Base-by-base conservation (phyloP, 2,329 filamentous ascomycete species). In the Trichoderma gracile region DNA sequence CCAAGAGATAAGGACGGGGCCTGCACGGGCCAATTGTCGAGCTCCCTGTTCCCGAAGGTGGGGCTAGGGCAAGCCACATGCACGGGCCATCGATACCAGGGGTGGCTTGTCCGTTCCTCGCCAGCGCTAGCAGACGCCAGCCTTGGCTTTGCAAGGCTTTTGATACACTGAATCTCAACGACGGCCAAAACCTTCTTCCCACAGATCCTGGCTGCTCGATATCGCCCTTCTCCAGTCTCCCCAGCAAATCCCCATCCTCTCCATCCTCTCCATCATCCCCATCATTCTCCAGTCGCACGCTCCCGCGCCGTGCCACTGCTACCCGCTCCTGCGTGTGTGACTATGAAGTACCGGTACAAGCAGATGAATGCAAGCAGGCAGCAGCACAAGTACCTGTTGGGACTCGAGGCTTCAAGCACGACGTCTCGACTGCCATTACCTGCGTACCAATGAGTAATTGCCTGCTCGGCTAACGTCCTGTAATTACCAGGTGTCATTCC, bases 1-100 rank as follows among this genome's bases (percentile, higher is more conserved):
- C 62, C 59, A 62, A 64, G 55, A 64, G 62, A 64, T 64, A 64
- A 64, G 55, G 54, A 46, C 19, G 47, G 62, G 49, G 8, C 55
- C n/a, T 10, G 54, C 62, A 64, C 55, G 55, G 62, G 27, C 55
- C 62, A 54, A 33, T 59, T 38, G 43, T 57, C 25, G 45, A 53
- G 54, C 59, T 54, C 53, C 40, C 38, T 33, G 49, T 15, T 40
- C 49, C 40, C n/a, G 25, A 5, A 2, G 1, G 40, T 33, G 49
- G 59, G 10, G 14, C 17, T 17, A 5, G 17, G 62, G 40, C 62
- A 64, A 64, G 62, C 62, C 62, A 59, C 62, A 64, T 17, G 59
- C 59, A 54, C 59, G 49, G 40, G 40, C 49, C 59, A 54, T 5
- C 14, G 27, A 54, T 27, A 54, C 40, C 59, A 53, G 40, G 59